phyloP scores from a whole-genome alignment of 345 rosid species.

The Citrus glauca region DNA sequence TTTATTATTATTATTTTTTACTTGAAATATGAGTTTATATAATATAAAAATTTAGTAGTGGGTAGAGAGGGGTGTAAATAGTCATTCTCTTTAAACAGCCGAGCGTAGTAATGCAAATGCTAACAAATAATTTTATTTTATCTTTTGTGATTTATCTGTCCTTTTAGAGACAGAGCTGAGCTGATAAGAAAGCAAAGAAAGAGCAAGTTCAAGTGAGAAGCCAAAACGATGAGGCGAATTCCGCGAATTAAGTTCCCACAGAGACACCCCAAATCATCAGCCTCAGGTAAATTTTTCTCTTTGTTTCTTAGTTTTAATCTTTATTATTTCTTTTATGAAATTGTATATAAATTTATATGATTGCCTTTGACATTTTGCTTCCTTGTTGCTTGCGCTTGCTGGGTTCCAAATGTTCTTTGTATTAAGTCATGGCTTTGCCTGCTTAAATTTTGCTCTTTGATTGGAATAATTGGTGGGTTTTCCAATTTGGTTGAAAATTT shows the following conservation, averaged over 20 bases:
- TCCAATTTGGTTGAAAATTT: background rate
- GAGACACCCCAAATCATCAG: conserved; percentile 34
- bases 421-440: background rate
- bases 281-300: conserved; percentile 21
- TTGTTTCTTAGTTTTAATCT: background rate
- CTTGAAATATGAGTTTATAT: too few species aligned
- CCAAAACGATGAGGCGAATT: conserved; percentile 46
- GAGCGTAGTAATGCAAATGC: too few species aligned
- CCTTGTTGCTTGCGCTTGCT: background rate
- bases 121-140: too few species aligned
- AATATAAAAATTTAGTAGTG: too few species aligned
- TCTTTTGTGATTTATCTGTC: background rate
- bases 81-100: too few species aligned
- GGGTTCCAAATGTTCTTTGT: background rate
- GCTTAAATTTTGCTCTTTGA: background rate
- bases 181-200: background rate
- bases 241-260: conserved; percentile 72
- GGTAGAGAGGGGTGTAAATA: too few species aligned
- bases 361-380: background rate
- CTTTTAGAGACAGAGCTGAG: background rate
- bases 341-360: background rate
- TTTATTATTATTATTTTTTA: too few species aligned
- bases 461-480: background rate
- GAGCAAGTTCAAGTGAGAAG: conserved; percentile 9
- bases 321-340: background rate